Conservation (phyloP, 306 rosid genomes). For the Medicago ruthenica region DNA sequence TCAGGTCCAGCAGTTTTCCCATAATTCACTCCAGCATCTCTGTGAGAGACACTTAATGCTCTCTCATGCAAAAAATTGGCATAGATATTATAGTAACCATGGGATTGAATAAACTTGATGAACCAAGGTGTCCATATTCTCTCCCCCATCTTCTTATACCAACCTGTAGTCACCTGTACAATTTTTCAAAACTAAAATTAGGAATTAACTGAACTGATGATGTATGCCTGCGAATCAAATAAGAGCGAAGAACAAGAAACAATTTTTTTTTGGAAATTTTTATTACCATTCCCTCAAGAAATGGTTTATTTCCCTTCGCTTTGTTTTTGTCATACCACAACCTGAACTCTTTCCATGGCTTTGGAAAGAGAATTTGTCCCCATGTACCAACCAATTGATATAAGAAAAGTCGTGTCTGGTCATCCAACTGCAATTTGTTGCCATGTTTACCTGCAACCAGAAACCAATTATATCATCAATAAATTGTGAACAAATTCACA, state of each 20-base stretch:
- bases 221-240: slow-evolving; percentile 5
- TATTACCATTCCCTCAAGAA: slow-evolving; percentile 89
- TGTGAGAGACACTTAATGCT: slow-evolving; percentile 88
- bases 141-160: slow-evolving; percentile 94
- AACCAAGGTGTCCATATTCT: slow-evolving; percentile 99
- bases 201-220: slow-evolving; percentile 37
- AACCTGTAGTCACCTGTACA: slow-evolving; percentile 87
- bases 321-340: slow-evolving; percentile 91
- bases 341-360: slow-evolving; percentile 98
- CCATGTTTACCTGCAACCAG: slow-evolving; percentile 81
- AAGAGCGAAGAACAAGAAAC: slow-evolving; percentile 18
- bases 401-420: slow-evolving; percentile 64
- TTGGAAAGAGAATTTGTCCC: slow-evolving; percentile 98
- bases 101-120: slow-evolving; percentile 86
- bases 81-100: slow-evolving; percentile 81
- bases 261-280: background rate
- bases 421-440: slow-evolving; percentile 73
- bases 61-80: slow-evolving; percentile 77
- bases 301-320: slow-evolving; percentile 73
- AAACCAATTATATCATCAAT: slow-evolving; percentile 35
- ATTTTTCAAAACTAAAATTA: slow-evolving; percentile 38
- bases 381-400: slow-evolving; percentile 96
- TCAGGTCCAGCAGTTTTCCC: slow-evolving; percentile 98
- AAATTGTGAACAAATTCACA: background rate
- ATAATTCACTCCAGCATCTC: slow-evolving; percentile 96